These are phyloP conservation scores for Arabis alpina DNA, from an alignment of 345 rosid species.

Conservation along the genomic window DNA sequence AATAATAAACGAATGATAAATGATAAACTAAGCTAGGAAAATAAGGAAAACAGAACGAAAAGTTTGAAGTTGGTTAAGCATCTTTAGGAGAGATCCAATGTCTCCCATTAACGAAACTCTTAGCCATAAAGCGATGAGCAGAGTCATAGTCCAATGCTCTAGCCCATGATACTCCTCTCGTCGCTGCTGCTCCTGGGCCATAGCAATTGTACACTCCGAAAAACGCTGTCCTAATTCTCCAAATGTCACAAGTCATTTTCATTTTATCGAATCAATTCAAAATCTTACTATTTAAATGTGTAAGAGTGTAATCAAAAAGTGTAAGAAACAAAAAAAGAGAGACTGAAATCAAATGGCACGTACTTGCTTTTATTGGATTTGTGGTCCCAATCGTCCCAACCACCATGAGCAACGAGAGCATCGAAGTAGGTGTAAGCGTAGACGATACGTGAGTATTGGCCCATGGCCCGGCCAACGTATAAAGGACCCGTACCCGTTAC, in stretches of 20 bases:
- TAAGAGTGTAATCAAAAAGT: no score
- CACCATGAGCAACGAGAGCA: slow-evolving; percentile 86
- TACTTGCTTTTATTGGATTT: slow-evolving; percentile 88
- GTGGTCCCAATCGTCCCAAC: slow-evolving; percentile 99
- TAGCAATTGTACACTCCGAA: slow-evolving; percentile 90
- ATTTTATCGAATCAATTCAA: not conserved
- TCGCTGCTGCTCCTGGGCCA: slow-evolving; percentile 89
- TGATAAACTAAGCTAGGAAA: not conserved
- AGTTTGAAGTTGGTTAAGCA: slow-evolving; percentile 46
- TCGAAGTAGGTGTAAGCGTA: slow-evolving; percentile 88
- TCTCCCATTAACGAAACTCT: slow-evolving; percentile 92
- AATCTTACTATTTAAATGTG: not conserved
- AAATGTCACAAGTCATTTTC: not conserved
- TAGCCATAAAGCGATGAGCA: slow-evolving; percentile 81
- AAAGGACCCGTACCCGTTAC: slow-evolving; percentile 85
- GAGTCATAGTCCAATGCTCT: slow-evolving; percentile 74
- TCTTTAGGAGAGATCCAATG: slow-evolving; percentile 88
- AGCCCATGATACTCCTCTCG: slow-evolving; percentile 85
- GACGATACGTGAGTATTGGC: slow-evolving; percentile 91
- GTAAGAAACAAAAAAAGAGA: no score
- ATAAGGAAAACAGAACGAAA: not conserved
- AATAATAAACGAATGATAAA: slow-evolving; percentile 19
- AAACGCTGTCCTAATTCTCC: slow-evolving; percentile 64
- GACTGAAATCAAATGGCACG: not conserved
- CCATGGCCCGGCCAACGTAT: slow-evolving; percentile 97